Percentiles rank a stretch among this genome's conserved stretches.
Conservation (phyloP, 176 grass and related monocot genomes). For the Pharus latifolius region DNA sequence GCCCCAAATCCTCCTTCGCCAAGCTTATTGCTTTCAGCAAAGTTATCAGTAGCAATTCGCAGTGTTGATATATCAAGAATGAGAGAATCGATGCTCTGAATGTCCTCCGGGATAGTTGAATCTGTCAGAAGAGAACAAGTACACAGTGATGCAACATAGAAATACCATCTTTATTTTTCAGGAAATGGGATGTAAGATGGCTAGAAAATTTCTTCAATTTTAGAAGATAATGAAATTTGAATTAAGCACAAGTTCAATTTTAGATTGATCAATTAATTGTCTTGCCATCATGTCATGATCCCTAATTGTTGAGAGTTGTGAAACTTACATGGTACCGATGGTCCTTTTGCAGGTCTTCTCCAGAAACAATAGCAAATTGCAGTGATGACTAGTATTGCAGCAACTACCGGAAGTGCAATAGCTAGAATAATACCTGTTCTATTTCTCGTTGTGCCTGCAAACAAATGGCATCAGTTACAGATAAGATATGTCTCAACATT, state of each 20-base stretch:
- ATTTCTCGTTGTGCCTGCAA: slow-evolving; percentile 12
- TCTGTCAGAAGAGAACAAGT: neutral
- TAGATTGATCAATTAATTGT: too few relatives aligned
- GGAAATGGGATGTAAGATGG: neutral
- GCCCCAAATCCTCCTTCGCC: slow-evolving; percentile 46
- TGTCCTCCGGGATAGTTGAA: slow-evolving; percentile 7
- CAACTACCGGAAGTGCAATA: slow-evolving; percentile 15
- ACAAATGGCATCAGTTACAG: neutral
- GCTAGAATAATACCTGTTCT: neutral
- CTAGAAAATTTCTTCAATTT: neutral
- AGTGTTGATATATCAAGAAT: slow-evolving; percentile 25
- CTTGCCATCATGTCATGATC: too few relatives aligned
- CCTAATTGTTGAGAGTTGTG: too few relatives aligned
- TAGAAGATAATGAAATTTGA: neutral
- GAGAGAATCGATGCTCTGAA: slow-evolving; percentile 24
- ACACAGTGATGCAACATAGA: neutral
- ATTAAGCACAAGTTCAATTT: too few relatives aligned
- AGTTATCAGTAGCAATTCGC: slow-evolving; percentile 28
- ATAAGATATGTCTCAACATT: neutral
- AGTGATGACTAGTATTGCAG: neutral
- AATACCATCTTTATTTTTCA: neutral
- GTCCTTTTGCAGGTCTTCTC: neutral
- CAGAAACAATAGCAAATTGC: neutral
- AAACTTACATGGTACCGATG: slow-evolving; percentile 1
- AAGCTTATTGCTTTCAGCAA: slow-evolving; percentile 31